Base-by-base conservation (phyloP, 139 green algal genomes). In the Haematococcus sp. region DNA sequence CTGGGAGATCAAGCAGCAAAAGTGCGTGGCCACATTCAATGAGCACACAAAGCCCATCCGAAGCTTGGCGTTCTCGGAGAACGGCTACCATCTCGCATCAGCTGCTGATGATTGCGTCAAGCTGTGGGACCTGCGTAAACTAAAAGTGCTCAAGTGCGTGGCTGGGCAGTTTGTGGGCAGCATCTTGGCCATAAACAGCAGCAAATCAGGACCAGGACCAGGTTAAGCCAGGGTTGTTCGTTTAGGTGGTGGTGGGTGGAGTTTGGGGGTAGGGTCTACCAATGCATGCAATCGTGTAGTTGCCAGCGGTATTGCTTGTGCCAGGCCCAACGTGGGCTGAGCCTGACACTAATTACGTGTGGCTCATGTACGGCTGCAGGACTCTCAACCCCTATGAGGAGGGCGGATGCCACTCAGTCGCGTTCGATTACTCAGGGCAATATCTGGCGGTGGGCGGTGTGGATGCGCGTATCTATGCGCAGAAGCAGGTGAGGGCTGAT, bases 61-160 rank as follows among this genome's bases (percentile, higher is more conserved):
- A 11, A 66, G 64, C 31, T 79, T 98, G 13, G 86, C 79, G 30
- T 98, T 98, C 81, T 91, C 78, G 25, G 94, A 98, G 73, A 98
- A 98, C 75, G 94, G 91, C 17, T 98, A 97, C 86, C 92, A 93
- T 84, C 78, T 98, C 78, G 94, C 94, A 2, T 88, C 88, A 7
- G 83, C 86, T 11, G 86, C 85, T 9, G 67, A 76, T 22, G 91
- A 97, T 63, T 88, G 90, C 60, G 86, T 98, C 27, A 97, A 97
- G 87, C 73, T 99, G 35, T 99, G 95, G 95, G 96, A 99, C 78
- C 88, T 99, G 69, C 88, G 96, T 46, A 99, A 99, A 87, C 87
- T 97, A 30, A 91, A 90, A 68, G 94, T 93, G 77, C 89, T 95
- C 85, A 89, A 83, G 83, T 89, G 63, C 78, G 78, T 70, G 15